Evolutionary conservation across 768 basidiomycete genomes (phyloP).

Genomic region (Candolleomyces eurysporus): DNA sequence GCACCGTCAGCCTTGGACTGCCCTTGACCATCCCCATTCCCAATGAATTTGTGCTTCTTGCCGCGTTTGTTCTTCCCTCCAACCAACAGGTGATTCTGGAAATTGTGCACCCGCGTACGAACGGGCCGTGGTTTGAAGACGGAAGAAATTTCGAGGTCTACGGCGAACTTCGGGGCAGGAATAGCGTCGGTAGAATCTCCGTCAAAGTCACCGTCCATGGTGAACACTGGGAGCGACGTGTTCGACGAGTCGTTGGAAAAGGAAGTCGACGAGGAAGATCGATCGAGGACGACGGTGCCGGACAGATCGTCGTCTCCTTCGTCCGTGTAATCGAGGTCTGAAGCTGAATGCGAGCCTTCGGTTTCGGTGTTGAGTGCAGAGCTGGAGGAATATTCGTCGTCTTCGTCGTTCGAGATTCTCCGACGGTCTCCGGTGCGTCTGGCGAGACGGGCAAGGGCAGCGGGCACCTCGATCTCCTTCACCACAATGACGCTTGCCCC

Average conservation of each 20-base stretch:
- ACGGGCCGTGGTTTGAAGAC: conserved; percentile 75
- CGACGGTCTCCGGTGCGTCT: conserved; percentile 37
- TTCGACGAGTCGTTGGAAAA: conserved; percentile 14
- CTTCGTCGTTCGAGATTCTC: conserved; percentile 30
- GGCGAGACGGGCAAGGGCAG: conserved; percentile 42
- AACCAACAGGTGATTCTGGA: conserved; percentile 22
- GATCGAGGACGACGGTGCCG: conserved; percentile 28
- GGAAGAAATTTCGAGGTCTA: conserved; percentile 65
- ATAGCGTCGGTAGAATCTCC: conserved; percentile 23
- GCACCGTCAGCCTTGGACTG: background rate
- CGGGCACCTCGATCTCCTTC: conserved; percentile 81
- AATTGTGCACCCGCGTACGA: conserved; percentile 40
- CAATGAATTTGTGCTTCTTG: conserved; percentile 11
- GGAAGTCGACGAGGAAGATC: conserved; percentile 10
- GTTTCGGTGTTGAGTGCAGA: conserved; percentile 29
- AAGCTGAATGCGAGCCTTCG: conserved; percentile 32
- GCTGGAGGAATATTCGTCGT: conserved; percentile 14
- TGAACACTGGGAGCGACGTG: conserved; percentile 33
- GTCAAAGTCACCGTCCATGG: conserved; percentile 47
- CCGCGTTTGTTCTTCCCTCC: conserved; percentile 34
- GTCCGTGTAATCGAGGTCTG: conserved; percentile 40
- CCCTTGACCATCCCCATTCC: background rate
- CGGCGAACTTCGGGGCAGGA: conserved; percentile 26
- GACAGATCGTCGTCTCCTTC: conserved; percentile 27
- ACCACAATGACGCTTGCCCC: conserved; percentile 90